Percentiles rank a stretch among this genome's conserved stretches.
Evolutionary conservation across 176 grass and related monocot genomes (phyloP).

Genomic region (Cenchrus fungigraminus): DNA sequence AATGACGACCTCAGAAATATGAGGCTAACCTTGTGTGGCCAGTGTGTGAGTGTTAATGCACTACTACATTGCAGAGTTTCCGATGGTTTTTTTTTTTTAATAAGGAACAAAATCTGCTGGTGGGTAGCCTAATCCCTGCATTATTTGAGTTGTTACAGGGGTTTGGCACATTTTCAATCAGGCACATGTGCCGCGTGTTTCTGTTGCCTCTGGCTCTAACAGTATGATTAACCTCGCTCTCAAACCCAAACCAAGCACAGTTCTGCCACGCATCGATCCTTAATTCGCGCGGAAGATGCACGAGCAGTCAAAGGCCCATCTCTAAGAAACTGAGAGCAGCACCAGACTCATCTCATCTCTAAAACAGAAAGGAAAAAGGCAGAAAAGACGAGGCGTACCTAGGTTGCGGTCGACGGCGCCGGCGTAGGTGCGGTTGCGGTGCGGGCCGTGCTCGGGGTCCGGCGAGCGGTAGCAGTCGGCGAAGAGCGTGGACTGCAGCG

Average conservation of each 20-base stretch:
- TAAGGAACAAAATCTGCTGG: too few relatives aligned
- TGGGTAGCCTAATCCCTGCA: not conserved
- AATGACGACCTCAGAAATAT: too few relatives aligned
- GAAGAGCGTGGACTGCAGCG: slow-evolving; percentile 77
- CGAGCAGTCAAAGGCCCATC: not conserved
- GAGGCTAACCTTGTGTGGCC: too few relatives aligned
- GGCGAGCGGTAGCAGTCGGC: slow-evolving; percentile 92
- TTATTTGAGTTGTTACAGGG: not conserved
- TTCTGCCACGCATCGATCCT: not conserved
- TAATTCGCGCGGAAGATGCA: slow-evolving; percentile 13
- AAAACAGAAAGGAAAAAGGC: not conserved
- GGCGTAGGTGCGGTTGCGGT: slow-evolving; percentile 91
- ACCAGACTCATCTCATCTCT: not conserved
- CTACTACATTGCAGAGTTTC: too few relatives aligned
- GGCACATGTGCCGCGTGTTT: not conserved
- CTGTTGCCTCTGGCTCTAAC: not conserved
- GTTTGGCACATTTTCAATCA: not conserved
- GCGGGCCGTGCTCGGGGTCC: slow-evolving; percentile 72
- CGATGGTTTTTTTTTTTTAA: too few relatives aligned
- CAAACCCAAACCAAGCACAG: not conserved
- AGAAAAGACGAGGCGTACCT: slow-evolving; percentile 41
- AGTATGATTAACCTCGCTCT: not conserved
- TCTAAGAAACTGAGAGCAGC: not conserved
- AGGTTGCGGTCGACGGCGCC: slow-evolving; percentile 79
- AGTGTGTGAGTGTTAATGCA: too few relatives aligned